Conservation (phyloP, 2,329 filamentous ascomycete genomes). For the Ophiosphaerella narmari region DNA sequence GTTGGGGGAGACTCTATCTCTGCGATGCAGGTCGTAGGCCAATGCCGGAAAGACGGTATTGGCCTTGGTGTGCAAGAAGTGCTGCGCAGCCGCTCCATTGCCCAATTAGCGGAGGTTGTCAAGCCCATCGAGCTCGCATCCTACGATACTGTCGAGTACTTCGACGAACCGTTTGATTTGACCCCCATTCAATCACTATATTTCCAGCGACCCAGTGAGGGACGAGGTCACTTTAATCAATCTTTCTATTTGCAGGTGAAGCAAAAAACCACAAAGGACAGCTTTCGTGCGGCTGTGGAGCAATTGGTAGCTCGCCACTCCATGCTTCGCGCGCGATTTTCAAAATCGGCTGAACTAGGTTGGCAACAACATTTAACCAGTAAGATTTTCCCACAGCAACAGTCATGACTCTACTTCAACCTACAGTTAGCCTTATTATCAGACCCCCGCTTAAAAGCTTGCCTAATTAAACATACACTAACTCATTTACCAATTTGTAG, state of each 20-base stretch:
- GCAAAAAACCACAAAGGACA: conserved; percentile 22
- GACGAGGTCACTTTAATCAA: conserved; percentile 42
- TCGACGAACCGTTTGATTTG: conserved; percentile 36
- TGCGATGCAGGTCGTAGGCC: conserved; percentile 55
- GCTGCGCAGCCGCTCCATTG: conserved; percentile 54
- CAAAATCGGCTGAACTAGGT: conserved; percentile 20
- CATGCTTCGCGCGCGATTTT: conserved; percentile 41
- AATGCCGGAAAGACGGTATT: conserved; percentile 53
- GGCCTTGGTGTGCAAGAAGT: conserved; percentile 55
- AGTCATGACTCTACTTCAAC: not conserved
- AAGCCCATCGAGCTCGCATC: conserved; percentile 22
- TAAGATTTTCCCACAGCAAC: conserved; percentile 5
- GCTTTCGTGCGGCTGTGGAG: conserved; percentile 32
- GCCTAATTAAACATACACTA: not conserved
- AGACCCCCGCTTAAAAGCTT: not conserved
- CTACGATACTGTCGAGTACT: conserved; percentile 27
- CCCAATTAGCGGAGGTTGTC: conserved; percentile 31
- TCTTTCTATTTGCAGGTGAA: conserved; percentile 40
- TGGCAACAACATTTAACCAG: conserved; percentile 42
- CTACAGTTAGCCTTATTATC: not conserved
- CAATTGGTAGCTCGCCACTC: conserved; percentile 36
- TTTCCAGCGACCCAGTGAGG: conserved; percentile 37
- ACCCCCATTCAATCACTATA: conserved; percentile 41
- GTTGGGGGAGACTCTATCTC: conserved; percentile 57
- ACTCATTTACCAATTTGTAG: conserved; percentile 3